A percentile compares a stretch with the other conserved stretches of the same genome.
phyloP scores from a whole-genome alignment of 2,329 filamentous ascomycete genomes.

The Paraphoma sp. region DNA sequence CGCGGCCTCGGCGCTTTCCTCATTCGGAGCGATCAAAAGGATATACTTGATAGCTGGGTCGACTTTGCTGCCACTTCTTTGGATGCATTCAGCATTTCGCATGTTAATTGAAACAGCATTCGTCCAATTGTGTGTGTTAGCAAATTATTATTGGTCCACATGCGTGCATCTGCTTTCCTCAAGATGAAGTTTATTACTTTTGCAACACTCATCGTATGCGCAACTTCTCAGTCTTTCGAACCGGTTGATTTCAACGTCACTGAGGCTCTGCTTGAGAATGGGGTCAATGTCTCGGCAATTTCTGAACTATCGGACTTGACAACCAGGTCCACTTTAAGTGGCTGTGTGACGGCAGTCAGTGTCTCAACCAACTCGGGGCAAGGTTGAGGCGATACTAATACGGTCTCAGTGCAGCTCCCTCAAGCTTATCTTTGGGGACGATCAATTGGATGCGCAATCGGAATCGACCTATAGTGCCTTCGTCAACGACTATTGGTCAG shows the following conservation, averaged over 20 bases:
- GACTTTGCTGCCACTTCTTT: too few species aligned
- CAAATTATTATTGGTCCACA: too few species aligned
- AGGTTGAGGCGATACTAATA: background rate
- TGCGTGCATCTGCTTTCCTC: too few species aligned
- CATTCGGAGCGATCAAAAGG: too few species aligned
- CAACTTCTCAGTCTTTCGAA: conserved; percentile 14
- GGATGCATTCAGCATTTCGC: too few species aligned
- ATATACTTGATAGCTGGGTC: too few species aligned
- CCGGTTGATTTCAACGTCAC: conserved; percentile 23
- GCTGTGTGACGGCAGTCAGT: conserved; percentile 29
- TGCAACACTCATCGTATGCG: conserved; percentile 2
- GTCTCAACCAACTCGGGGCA: background rate
- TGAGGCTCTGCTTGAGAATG: conserved; percentile 25
- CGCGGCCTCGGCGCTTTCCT: too few species aligned
- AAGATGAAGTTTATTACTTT: background rate
- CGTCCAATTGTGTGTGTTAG: too few species aligned
- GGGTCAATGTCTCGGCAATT: conserved; percentile 21
- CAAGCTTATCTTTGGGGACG: conserved; percentile 19
- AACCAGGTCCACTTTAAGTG: conserved; percentile 1
- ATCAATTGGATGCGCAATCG: conserved; percentile 15
- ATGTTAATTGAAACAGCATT: too few species aligned
- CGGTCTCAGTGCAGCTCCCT: conserved; percentile 27
- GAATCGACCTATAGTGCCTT: conserved; percentile 26
- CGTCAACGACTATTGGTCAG: conserved; percentile 18
- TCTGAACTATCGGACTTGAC: conserved; percentile 10